phyloP scores from a whole-genome alignment of 2,329 filamentous ascomycete genomes.

The Rosellinia necatrix region DNA sequence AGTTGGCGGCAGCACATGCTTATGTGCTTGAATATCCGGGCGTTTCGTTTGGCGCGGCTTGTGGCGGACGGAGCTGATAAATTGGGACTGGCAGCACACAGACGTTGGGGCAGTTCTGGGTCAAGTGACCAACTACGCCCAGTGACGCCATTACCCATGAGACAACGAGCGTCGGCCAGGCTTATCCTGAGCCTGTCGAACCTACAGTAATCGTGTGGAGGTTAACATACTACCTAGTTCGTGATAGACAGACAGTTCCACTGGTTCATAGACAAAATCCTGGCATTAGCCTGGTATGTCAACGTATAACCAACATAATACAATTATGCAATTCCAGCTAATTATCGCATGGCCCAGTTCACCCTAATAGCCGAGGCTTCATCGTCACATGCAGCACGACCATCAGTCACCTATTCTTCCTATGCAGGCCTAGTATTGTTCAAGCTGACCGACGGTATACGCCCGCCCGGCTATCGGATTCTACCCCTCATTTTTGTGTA shows the following conservation, averaged over 20 bases:
- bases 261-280: conserved; percentile 19
- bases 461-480: no score
- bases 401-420: no score
- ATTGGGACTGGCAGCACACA: conserved; percentile 14
- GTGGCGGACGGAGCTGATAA: conserved; percentile 15
- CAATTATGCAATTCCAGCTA: neutral
- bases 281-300: neutral
- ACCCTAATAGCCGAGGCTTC: no score
- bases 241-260: neutral
- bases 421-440: no score
- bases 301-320: conserved; percentile 5
- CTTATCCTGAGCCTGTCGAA: neutral
- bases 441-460: no score
- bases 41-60: conserved; percentile 13
- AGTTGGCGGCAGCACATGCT: conserved; percentile 15
- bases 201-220: neutral
- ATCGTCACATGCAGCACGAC: no score
- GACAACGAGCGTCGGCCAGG: conserved; percentile 3
- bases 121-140: conserved; percentile 35
- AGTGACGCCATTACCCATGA: conserved; percentile 34
- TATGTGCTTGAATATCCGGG: conserved; percentile 14
- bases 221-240: neutral
- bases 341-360: neutral
- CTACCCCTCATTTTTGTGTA: no score
- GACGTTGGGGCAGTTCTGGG: conserved; percentile 35